Evolutionary conservation across 192 early-diverging fungal genomes (phyloP).

Genomic region (Kickxella alabastrina): DNA sequence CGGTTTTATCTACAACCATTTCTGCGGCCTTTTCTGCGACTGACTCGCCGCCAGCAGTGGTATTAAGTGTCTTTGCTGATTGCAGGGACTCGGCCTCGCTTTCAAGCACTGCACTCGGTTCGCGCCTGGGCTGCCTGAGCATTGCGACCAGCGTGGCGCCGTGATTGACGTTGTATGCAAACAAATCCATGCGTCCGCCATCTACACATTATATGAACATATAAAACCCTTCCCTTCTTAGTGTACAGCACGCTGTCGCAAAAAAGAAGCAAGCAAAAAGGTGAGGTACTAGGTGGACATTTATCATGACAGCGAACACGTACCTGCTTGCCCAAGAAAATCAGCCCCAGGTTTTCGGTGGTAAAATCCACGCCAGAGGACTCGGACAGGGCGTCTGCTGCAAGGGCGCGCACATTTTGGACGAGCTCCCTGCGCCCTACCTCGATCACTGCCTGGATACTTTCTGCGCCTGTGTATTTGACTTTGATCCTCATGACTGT

Average conservation of each 20-base stretch:
- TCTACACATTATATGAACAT: not conserved
- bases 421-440: constrained; percentile 19
- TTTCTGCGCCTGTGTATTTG: constrained; percentile 8
- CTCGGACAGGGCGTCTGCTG: constrained; percentile 2
- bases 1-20: not conserved
- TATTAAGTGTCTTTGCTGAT: not conserved
- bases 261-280: not conserved
- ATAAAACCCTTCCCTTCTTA: too few relatives aligned
- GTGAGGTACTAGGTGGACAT: too few relatives aligned
- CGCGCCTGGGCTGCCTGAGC: constrained; percentile 4
- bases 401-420: constrained; percentile 7
- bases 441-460: constrained; percentile 4
- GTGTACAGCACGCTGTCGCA: too few relatives aligned
- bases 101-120: not conserved
- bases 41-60: not conserved
- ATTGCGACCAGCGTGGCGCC: constrained; percentile 21
- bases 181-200: constrained; percentile 41
- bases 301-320: too few relatives aligned
- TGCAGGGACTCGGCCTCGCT: not conserved
- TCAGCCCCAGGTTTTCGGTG: constrained; percentile 13
- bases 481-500: constrained; percentile 16
- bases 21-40: not conserved
- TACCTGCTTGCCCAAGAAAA: constrained; percentile 46
- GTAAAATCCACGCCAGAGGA: constrained; percentile 2
- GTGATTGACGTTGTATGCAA: constrained; percentile 42